phyloP scores from a whole-genome alignment of 176 grass and related monocot species.

The Secale cereale region DNA sequence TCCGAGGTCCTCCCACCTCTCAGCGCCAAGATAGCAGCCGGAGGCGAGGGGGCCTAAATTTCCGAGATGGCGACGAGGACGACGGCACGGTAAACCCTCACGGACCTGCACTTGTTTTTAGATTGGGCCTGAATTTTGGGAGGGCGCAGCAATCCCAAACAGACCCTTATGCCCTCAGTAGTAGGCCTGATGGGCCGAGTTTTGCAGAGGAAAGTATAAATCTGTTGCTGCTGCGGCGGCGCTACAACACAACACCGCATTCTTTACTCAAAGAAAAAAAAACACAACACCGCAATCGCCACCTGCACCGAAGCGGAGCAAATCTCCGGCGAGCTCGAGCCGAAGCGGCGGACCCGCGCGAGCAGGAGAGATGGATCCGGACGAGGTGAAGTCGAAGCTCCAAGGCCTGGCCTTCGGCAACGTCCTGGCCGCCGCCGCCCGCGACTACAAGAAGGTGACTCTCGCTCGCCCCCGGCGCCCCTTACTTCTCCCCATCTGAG shows the following conservation, averaged over 20 bases:
- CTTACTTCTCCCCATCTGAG: not conserved
- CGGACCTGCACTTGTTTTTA: too few relatives aligned
- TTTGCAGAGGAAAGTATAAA: not conserved
- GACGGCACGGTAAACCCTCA: too few relatives aligned
- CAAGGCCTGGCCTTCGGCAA: conserved; percentile 80
- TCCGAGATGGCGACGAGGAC: too few relatives aligned
- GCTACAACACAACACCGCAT: not conserved
- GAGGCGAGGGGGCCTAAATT: too few relatives aligned
- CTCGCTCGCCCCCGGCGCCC: not conserved
- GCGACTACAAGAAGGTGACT: conserved; percentile 89
- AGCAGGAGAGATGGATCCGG: conserved; percentile 67
- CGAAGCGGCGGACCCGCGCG: not conserved
- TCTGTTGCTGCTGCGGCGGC: not conserved
- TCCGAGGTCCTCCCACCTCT: too few relatives aligned
- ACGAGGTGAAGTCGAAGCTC: conserved; percentile 67
- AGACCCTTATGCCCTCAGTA: too few relatives aligned
- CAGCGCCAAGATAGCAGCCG: too few relatives aligned
- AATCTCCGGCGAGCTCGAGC: conserved; percentile 20
- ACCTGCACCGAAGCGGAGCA: conserved; percentile 8
- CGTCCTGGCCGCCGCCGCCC: conserved; percentile 82
- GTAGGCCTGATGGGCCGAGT: not conserved
- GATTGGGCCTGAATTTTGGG: too few relatives aligned
- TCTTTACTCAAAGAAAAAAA: not conserved
- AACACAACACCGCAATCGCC: not conserved
- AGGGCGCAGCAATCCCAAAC: too few relatives aligned